Conservation (phyloP, 345 rosid species). For the Boechera stricta region DNA sequence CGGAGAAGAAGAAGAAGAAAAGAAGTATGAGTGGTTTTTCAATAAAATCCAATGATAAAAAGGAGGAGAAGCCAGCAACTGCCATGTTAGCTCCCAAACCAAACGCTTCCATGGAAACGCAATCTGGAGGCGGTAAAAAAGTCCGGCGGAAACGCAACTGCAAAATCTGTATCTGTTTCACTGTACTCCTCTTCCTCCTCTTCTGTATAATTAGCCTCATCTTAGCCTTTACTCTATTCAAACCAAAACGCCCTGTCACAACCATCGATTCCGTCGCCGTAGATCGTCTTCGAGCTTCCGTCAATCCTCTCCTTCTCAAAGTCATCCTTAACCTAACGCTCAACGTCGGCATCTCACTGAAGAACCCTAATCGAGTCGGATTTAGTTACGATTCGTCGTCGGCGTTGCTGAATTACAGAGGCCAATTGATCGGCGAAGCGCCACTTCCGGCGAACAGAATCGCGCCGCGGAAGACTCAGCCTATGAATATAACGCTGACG, state of each 20-base stretch:
- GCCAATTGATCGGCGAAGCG: slow-evolving; percentile 60
- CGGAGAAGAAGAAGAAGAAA: no score
- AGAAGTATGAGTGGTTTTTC: neutral
- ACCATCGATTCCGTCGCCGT: slow-evolving; percentile 57
- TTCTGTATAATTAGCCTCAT: slow-evolving; percentile 53
- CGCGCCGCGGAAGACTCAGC: slow-evolving; percentile 48
- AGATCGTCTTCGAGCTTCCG: slow-evolving; percentile 40
- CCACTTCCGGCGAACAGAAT: slow-evolving; percentile 69
- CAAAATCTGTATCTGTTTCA: slow-evolving; percentile 52
- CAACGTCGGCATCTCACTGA: slow-evolving; percentile 56
- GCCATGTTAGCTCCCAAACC: slow-evolving; percentile 31
- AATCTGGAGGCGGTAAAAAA: slow-evolving; percentile 28
- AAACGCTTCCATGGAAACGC: slow-evolving; percentile 47
- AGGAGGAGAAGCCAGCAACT: slow-evolving; percentile 25
- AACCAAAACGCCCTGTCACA: slow-evolving; percentile 60
- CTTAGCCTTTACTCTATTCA: slow-evolving; percentile 73
- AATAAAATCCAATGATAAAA: slow-evolving; percentile 18
- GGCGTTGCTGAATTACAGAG: slow-evolving; percentile 66
- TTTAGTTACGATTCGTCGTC: slow-evolving; percentile 56
- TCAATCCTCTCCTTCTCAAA: slow-evolving; percentile 38
- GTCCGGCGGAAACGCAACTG: slow-evolving; percentile 41
- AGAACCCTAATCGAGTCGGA: slow-evolving; percentile 76
- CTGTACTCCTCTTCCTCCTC: slow-evolving; percentile 36
- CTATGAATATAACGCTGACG: slow-evolving; percentile 65
- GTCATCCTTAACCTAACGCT: slow-evolving; percentile 60